phyloP scores from a whole-genome alignment of 2,329 filamentous ascomycete genomes.

The Aureobasidium melanogenum region DNA sequence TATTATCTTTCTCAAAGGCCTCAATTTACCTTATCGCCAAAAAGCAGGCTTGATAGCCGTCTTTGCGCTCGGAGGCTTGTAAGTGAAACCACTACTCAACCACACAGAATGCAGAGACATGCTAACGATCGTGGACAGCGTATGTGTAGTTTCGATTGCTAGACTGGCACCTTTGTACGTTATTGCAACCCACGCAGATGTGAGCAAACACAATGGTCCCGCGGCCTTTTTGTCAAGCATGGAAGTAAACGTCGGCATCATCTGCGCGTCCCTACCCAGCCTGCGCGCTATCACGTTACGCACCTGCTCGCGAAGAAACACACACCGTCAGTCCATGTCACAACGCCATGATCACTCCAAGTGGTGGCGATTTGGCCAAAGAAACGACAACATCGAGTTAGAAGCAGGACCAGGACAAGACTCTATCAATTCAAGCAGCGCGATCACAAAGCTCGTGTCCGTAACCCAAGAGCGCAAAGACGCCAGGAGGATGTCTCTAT shows the following conservation, averaged over 20 bases:
- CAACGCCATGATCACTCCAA: background rate
- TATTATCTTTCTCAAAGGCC: constrained; percentile 23
- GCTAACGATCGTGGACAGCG: background rate
- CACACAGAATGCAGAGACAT: background rate
- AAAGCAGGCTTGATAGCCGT: constrained; percentile 24
- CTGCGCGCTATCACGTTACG: constrained; percentile 21
- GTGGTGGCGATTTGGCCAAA: background rate
- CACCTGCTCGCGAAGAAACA: constrained; percentile 13
- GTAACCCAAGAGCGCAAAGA: background rate
- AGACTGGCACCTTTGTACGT: constrained; percentile 20
- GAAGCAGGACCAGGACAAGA: background rate
- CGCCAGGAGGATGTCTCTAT: background rate
- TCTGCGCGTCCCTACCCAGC: constrained; percentile 22
- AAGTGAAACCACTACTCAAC: constrained; percentile 9
- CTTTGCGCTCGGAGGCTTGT: constrained; percentile 27
- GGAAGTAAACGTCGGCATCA: constrained; percentile 23
- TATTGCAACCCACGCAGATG: constrained; percentile 18
- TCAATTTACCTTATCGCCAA: constrained; percentile 24
- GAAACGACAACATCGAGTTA: background rate
- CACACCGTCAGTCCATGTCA: background rate
- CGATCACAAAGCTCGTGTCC: background rate
- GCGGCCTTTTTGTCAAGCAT: constrained; percentile 20
- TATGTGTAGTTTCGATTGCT: constrained; percentile 19
- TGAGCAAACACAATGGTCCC: constrained; percentile 20
- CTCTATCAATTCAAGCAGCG: background rate